These are phyloP conservation scores for Ceratocystis destructans DNA, from an alignment of 2,329 filamentous ascomycete genomes.

Conservation along the genomic window DNA sequence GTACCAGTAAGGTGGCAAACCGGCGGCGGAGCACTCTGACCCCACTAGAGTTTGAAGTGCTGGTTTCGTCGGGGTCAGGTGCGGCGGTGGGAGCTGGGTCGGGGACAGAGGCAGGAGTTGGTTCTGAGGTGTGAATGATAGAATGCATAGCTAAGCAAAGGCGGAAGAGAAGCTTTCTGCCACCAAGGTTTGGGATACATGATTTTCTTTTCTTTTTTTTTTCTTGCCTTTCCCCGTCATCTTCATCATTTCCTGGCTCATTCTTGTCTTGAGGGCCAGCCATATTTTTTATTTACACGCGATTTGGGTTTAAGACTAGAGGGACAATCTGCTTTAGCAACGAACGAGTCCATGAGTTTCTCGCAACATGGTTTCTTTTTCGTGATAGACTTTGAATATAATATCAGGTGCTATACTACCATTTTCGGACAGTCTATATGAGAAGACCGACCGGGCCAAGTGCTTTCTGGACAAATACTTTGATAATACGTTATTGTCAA, in stretches of 20 bases:
- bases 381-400: too few species aligned
- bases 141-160: background rate
- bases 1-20: constrained; percentile 41
- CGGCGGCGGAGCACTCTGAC: constrained; percentile 61
- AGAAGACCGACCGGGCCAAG: too few species aligned
- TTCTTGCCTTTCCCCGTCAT: background rate
- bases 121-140: background rate
- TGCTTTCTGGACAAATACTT: too few species aligned
- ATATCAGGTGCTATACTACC: too few species aligned
- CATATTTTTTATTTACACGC: background rate
- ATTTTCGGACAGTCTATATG: too few species aligned
- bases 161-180: background rate
- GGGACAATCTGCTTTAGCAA: background rate
- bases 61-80: constrained; percentile 1
- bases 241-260: background rate
- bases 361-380: too few species aligned
- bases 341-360: background rate
- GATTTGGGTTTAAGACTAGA: background rate
- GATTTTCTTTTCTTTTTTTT: background rate
- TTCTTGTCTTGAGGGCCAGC: too few species aligned
- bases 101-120: background rate
- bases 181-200: constrained; percentile 10
- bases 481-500: too few species aligned
- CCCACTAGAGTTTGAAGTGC: constrained; percentile 52
- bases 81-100: background rate